These are phyloP conservation scores for Senna siamea DNA, from an alignment of 306 rosid genomes.

Conservation along the genomic window DNA sequence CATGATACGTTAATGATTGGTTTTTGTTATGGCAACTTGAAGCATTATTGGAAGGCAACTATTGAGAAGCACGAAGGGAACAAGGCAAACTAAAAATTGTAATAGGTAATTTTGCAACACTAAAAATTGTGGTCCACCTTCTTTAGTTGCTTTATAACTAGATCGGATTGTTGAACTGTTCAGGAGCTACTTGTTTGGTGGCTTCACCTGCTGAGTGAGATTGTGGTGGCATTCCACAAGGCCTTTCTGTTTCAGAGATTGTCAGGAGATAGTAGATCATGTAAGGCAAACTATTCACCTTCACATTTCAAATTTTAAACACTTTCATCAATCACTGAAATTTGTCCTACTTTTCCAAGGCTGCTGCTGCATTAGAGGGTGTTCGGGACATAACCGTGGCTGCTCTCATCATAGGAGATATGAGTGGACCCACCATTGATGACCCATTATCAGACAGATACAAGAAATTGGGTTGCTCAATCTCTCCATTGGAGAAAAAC, in stretches of 20 bases:
- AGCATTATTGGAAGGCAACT: conserved; percentile 76
- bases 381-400: conserved; percentile 73
- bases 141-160: too few relatives aligned
- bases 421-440: conserved; percentile 75
- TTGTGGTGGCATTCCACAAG: conserved; percentile 82
- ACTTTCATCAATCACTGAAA: background rate
- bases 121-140: too few relatives aligned
- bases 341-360: conserved; percentile 44
- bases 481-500: conserved; percentile 62
- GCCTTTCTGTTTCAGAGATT: conserved; percentile 76
- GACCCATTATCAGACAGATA: conserved; percentile 76
- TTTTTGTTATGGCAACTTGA: too few relatives aligned
- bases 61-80: conserved; percentile 68
- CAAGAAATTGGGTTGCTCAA: conserved; percentile 63
- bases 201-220: conserved; percentile 79
- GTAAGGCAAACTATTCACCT: conserved; percentile 44
- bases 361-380: conserved; percentile 75
- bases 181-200: conserved; percentile 77
- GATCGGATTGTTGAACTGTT: too few relatives aligned
- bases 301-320: background rate
- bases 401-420: conserved; percentile 76
- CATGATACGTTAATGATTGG: too few relatives aligned
- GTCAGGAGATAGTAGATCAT: conserved; percentile 79
- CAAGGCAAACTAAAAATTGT: conserved; percentile 70
- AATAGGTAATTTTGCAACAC: conserved; percentile 72